These are phyloP conservation scores for Neonectria sp. DNA, from an alignment of 2,329 filamentous ascomycete species.

Conservation along the genomic window DNA sequence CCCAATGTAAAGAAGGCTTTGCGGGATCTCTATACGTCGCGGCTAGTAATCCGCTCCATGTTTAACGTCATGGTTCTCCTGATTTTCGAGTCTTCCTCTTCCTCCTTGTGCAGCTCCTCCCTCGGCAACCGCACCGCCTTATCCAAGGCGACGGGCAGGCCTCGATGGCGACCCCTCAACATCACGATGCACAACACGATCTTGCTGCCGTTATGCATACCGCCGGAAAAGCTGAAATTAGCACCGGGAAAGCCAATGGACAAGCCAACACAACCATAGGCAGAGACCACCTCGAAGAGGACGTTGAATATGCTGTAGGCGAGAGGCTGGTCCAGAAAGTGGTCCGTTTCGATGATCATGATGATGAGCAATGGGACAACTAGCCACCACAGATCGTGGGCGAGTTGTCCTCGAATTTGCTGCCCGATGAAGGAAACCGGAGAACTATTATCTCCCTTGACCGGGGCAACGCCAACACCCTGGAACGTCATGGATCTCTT, in stretches of 20 bases:
- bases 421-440: slow-evolving; percentile 66
- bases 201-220: slow-evolving; percentile 70
- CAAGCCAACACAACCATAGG: slow-evolving; percentile 75
- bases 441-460: slow-evolving; percentile 51
- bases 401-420: slow-evolving; percentile 75
- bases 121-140: slow-evolving; percentile 64
- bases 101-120: slow-evolving; percentile 48
- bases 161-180: slow-evolving; percentile 70
- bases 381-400: slow-evolving; percentile 78
- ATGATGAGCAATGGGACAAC: slow-evolving; percentile 73
- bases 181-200: slow-evolving; percentile 71
- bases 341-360: slow-evolving; percentile 70
- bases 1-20: background rate
- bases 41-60: slow-evolving; percentile 46
- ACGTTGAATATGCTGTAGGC: slow-evolving; percentile 74
- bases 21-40: slow-evolving; percentile 32
- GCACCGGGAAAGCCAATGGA: slow-evolving; percentile 68
- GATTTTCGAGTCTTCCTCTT: slow-evolving; percentile 50
- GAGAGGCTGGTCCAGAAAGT: slow-evolving; percentile 66
- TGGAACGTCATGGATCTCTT: slow-evolving; percentile 59
- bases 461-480: slow-evolving; percentile 57
- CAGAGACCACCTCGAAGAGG: slow-evolving; percentile 70
- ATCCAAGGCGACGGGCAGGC: slow-evolving; percentile 70
- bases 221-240: slow-evolving; percentile 69
- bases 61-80: slow-evolving; percentile 48